A percentile compares a stretch with the other conserved stretches of the same genome.
These are phyloP conservation scores for Phytophthora pisi DNA, from an alignment of 352 stramenopile species.

Conservation along the genomic window DNA sequence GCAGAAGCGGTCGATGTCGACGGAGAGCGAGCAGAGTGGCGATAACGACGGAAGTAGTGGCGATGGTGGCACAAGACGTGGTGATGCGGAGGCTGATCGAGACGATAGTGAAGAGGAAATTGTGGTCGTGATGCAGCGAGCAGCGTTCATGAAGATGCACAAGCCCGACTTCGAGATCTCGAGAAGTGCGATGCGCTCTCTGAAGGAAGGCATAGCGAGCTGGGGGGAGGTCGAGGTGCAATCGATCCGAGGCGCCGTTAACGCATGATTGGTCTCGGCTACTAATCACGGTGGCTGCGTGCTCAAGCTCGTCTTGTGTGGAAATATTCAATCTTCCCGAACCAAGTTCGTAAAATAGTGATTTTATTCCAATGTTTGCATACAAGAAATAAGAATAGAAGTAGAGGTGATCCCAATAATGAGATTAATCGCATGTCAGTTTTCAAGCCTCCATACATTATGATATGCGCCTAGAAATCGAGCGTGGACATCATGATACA, in stretches of 20 bases:
- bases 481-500: too few relatives aligned
- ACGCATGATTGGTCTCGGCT: conserved; percentile 11
- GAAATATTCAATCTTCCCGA: too few relatives aligned
- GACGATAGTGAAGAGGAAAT: conserved; percentile 25
- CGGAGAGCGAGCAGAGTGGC: conserved; percentile 3
- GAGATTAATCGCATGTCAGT: too few relatives aligned
- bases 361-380: too few relatives aligned
- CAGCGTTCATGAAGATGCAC: conserved; percentile 40
- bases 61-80: neutral
- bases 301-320: neutral
- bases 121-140: conserved; percentile 43
- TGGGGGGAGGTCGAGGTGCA: conserved; percentile 43
- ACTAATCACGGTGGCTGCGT: neutral
- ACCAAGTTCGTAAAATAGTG: too few relatives aligned
- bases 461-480: too few relatives aligned
- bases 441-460: too few relatives aligned
- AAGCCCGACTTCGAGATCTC: conserved; percentile 34
- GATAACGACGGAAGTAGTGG: neutral
- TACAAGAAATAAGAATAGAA: too few relatives aligned
- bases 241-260: conserved; percentile 36
- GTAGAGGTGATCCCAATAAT: too few relatives aligned
- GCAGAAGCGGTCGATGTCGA: conserved; percentile 8
- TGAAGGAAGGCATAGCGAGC: conserved; percentile 39
- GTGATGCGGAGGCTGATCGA: neutral
- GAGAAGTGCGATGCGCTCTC: conserved; percentile 21